Evolutionary conservation across 208 protist species (phyloP).

Genomic region (Trypanosoma scelopori): DNA sequence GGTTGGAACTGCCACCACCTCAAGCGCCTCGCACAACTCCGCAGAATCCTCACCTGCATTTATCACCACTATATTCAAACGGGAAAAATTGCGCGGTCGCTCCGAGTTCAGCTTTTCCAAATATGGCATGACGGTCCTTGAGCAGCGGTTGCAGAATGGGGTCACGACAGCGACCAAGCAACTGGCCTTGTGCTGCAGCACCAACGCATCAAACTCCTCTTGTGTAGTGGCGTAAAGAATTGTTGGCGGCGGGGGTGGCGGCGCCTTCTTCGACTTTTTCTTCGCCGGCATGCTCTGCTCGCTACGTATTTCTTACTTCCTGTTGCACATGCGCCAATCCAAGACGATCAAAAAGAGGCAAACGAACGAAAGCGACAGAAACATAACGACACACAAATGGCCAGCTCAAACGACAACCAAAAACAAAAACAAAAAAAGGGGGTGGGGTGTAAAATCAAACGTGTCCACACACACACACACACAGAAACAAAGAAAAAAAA

Average conservation of each 20-base stretch:
- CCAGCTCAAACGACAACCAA: too few relatives aligned
- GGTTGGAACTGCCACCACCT: slow-evolving; percentile 46
- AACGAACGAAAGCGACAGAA: too few relatives aligned
- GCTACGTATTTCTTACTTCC: background rate
- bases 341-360: too few relatives aligned
- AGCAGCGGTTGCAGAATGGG: slow-evolving; percentile 44
- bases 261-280: slow-evolving; percentile 21
- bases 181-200: slow-evolving; percentile 36
- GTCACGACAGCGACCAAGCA: slow-evolving; percentile 64
- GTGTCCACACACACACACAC: too few relatives aligned
- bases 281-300: slow-evolving; percentile 4
- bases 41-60: slow-evolving; percentile 38
- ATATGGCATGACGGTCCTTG: slow-evolving; percentile 42
- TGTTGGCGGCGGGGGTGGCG: slow-evolving; percentile 60
- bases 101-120: slow-evolving; percentile 73
- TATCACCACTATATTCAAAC: slow-evolving; percentile 59
- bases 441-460: too few relatives aligned
- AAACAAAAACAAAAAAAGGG: too few relatives aligned
- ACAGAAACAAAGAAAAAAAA: too few relatives aligned
- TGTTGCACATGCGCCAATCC: too few relatives aligned
- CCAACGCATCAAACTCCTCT: slow-evolving; percentile 52
- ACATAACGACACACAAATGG: too few relatives aligned
- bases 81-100: slow-evolving; percentile 37
- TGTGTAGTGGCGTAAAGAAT: slow-evolving; percentile 43
- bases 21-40: slow-evolving; percentile 47